Evolutionary conservation across 495 filamentous ascomycete species (phyloP).

Genomic region (Pseudomonodictys pantanalensis): DNA sequence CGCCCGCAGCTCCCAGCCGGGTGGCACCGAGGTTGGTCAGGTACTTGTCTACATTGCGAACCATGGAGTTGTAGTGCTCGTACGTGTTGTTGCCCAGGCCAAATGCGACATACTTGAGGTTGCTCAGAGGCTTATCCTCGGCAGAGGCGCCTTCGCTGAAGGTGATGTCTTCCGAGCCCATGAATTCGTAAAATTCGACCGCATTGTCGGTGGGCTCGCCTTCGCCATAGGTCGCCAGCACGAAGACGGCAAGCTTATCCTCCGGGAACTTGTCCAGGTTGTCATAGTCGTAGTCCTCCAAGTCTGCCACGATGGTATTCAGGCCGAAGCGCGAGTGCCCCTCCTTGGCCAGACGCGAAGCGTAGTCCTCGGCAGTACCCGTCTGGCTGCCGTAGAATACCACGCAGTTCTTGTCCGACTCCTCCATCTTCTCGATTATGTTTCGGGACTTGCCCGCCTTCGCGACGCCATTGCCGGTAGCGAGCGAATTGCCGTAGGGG

Average conservation of each 20-base stretch:
- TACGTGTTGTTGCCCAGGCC: constrained; percentile 99
- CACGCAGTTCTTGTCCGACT: constrained; percentile 93
- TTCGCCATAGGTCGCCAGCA: constrained; percentile 96
- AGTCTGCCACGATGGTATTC: constrained; percentile 96
- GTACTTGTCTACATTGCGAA: constrained; percentile 79
- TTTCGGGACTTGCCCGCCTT: constrained; percentile 88
- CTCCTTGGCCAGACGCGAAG: constrained; percentile 95
- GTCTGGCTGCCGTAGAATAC: constrained; percentile 99
- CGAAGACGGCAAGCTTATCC: constrained; percentile 91
- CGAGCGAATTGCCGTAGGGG: constrained; percentile 73
- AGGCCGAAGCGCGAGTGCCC: constrained; percentile 93
- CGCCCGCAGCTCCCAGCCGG: constrained; percentile 82
- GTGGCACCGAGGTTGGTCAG: constrained; percentile 76
- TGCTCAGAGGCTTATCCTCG: constrained; percentile 71
- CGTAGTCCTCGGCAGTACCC: constrained; percentile 97
- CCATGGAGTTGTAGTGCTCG: constrained; percentile 99
- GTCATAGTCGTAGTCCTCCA: constrained; percentile 97
- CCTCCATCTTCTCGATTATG: constrained; percentile 93
- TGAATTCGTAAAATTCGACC: constrained; percentile 97
- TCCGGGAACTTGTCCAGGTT: constrained; percentile 85
- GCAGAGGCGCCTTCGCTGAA: constrained; percentile 68
- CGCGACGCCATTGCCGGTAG: constrained; percentile 58
- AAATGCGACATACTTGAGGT: constrained; percentile 91
- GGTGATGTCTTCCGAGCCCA: constrained; percentile 71
- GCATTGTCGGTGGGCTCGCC: constrained; percentile 98